phyloP scores from a whole-genome alignment of 345 rosid species.

The Barbarea vulgaris region DNA sequence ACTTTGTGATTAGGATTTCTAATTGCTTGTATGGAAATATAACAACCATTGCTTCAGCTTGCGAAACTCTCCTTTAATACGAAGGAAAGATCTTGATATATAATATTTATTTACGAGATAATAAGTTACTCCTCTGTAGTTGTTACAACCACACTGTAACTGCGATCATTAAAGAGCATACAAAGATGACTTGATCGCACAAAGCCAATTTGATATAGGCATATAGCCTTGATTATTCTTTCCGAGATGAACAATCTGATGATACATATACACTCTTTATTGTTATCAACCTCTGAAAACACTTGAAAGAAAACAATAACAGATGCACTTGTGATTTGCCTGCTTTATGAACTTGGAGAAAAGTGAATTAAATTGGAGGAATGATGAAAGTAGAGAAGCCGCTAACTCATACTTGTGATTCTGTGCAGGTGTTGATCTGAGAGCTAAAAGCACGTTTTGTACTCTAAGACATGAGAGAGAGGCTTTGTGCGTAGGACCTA shows the following conservation, averaged over 20 bases:
- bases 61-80: conserved; percentile 16
- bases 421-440: conserved; percentile 34
- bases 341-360: not conserved
- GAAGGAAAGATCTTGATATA: not conserved
- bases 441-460: conserved; percentile 10
- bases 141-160: not conserved
- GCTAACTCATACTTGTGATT: conserved; percentile 31
- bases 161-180: conserved; percentile 15
- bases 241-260: conserved; percentile 5
- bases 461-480: conserved; percentile 1
- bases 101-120: not conserved
- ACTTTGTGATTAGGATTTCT: conserved; percentile 13
- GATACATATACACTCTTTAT: conserved; percentile 2
- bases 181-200: not conserved
- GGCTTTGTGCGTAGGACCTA: conserved; percentile 17
- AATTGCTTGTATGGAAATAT: conserved; percentile 14
- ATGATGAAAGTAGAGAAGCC: conserved; percentile 8
- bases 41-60: conserved; percentile 2
- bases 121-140: not conserved
- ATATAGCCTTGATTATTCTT: not conserved
- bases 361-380: not conserved
- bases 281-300: not conserved
- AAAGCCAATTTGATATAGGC: not conserved
- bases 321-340: conserved; percentile 4
- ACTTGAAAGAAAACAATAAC: not conserved